Conservation (phyloP, 1,284 basidiomycete genomes). For the Psilocybe mexicana region DNA sequence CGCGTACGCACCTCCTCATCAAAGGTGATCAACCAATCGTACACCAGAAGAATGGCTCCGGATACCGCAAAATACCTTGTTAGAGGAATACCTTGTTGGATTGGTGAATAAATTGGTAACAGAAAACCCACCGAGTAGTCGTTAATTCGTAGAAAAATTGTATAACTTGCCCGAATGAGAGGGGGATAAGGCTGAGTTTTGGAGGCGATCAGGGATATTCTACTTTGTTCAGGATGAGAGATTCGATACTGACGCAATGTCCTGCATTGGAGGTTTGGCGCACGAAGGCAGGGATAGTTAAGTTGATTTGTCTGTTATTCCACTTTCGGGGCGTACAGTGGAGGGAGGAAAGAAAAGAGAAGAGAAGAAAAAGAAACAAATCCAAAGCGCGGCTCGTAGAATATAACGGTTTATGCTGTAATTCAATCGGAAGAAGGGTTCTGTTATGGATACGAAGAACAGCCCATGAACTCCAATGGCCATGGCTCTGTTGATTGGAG, state of each 20-base stretch:
- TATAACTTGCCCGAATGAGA: neutral
- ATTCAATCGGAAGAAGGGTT: neutral
- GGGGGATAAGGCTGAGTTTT: neutral
- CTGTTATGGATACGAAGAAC: neutral
- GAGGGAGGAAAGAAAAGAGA: neutral
- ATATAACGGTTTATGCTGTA: neutral
- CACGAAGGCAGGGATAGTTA: too few relatives aligned
- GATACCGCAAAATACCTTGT: slow-evolving; percentile 14
- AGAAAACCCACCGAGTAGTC: neutral
- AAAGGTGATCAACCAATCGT: slow-evolving; percentile 23
- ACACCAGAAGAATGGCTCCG: slow-evolving; percentile 16
- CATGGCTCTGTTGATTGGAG: neutral
- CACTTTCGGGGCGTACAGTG: neutral
- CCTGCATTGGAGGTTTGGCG: neutral
- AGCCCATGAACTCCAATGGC: neutral
- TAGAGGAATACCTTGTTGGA: neutral
- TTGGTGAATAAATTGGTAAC: neutral
- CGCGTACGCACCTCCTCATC: slow-evolving; percentile 17
- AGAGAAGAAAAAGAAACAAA: neutral
- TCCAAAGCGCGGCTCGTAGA: too few relatives aligned
- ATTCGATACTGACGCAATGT: neutral
- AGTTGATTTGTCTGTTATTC: neutral
- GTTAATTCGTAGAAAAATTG: neutral
- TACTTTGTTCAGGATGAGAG: neutral
- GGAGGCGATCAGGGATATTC: neutral